Percentiles rank a stretch among this genome's conserved stretches.
Conservation (phyloP, 2,329 filamentous ascomycete genomes). For the Ascochyta viciae-villosae region DNA sequence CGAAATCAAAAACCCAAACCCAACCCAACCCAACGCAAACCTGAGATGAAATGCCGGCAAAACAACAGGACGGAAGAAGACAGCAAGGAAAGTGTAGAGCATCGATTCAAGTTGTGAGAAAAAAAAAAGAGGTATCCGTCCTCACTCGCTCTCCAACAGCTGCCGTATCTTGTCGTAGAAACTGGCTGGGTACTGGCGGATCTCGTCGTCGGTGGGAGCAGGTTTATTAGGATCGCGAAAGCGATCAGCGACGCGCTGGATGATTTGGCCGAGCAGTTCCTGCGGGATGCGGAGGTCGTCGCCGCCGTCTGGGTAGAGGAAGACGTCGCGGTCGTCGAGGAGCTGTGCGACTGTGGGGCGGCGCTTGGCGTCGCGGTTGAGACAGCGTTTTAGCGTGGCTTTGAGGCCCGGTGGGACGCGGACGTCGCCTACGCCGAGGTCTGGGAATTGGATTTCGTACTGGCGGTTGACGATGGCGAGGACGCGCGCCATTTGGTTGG, state of each 20-base stretch:
- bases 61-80: too few species aligned
- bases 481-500: conserved; percentile 84
- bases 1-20: too few species aligned
- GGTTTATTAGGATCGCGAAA: conserved; percentile 61
- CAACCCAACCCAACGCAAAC: too few species aligned
- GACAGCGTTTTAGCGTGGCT: conserved; percentile 63
- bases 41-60: too few species aligned
- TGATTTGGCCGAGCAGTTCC: conserved; percentile 66
- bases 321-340: conserved; percentile 62
- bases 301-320: conserved; percentile 64
- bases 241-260: conserved; percentile 66
- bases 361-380: conserved; percentile 64
- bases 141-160: conserved; percentile 38
- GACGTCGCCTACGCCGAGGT: conserved; percentile 70
- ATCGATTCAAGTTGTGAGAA: conserved; percentile 9
- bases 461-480: conserved; percentile 84
- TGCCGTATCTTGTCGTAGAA: conserved; percentile 58
- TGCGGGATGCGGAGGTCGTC: conserved; percentile 57
- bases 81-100: neutral
- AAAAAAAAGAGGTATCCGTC: too few species aligned
- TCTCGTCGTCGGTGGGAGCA: conserved; percentile 64
- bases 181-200: conserved; percentile 53
- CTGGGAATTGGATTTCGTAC: conserved; percentile 75
- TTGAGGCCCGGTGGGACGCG: conserved; percentile 63
- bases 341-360: conserved; percentile 65